Evolutionary conservation across 2,329 filamentous ascomycete species (phyloP).

Genomic region (Leptodontidium sp.): DNA sequence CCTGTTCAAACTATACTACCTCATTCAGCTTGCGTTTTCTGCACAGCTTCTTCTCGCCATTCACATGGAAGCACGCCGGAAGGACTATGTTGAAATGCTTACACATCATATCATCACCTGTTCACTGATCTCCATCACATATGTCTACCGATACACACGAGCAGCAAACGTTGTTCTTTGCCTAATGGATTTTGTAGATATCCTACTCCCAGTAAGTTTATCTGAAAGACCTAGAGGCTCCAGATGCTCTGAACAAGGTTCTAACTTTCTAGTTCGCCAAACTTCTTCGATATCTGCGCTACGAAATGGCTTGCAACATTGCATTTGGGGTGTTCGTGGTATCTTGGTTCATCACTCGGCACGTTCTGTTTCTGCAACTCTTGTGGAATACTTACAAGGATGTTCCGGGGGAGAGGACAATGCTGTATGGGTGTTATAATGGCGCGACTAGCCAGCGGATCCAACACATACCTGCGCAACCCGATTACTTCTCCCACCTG

Average conservation of each 20-base stretch:
- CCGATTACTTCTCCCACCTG: conserved; percentile 2
- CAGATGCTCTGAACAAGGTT: not conserved
- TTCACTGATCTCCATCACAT: not conserved
- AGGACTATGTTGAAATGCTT: conserved; percentile 3
- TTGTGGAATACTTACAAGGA: not conserved
- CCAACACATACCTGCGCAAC: not conserved
- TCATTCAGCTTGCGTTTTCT: not conserved
- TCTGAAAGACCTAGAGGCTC: not conserved
- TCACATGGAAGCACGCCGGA: not conserved
- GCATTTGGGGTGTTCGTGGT: not conserved
- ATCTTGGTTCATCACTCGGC: conserved; percentile 9
- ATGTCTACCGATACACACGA: not conserved
- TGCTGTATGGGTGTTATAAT: not conserved
- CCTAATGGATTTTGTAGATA: not conserved
- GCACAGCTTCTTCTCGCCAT: not conserved
- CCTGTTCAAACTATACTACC: not conserved
- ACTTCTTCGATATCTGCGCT: conserved; percentile 2
- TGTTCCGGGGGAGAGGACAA: not conserved
- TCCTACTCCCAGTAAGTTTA: not conserved
- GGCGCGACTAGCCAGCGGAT: not conserved
- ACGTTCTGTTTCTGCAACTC: not conserved
- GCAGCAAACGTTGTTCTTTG: conserved; percentile 1
- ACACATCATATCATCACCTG: not conserved
- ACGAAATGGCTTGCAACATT: conserved; percentile 3
- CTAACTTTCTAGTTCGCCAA: not conserved